These are phyloP conservation scores for Dysphania ambrosioides DNA, from an alignment of 148 eudicot species.

Conservation along the genomic window DNA sequence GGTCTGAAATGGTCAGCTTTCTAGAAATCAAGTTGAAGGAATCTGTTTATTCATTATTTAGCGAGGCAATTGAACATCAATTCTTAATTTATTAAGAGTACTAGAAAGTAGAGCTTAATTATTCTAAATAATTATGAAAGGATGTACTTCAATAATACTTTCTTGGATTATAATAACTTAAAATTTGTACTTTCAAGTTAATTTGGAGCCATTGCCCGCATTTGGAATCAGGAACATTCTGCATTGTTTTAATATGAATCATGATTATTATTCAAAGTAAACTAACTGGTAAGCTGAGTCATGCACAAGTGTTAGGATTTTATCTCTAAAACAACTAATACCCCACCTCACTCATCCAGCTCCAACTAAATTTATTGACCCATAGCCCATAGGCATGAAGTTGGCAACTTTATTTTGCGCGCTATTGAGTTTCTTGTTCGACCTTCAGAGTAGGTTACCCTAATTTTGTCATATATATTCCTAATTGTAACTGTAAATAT, in stretches of 20 bases:
- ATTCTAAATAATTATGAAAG: not conserved
- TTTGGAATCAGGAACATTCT: conserved; percentile 29
- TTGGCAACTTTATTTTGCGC: no score
- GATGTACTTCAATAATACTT: not conserved
- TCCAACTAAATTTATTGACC: no score
- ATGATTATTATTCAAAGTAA: not conserved
- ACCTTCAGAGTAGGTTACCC: no score
- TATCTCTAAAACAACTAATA: no score
- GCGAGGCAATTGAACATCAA: not conserved
- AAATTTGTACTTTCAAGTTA: not conserved
- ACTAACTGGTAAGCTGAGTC: conserved; percentile 1
- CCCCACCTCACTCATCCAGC: no score
- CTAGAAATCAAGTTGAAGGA: conserved; percentile 15
- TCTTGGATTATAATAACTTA: not conserved
- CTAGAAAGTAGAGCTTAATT: conserved; percentile 11
- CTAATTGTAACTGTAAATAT: no score
- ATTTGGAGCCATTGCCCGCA: conserved; percentile 15
- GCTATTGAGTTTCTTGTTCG: no score
- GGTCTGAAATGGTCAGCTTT: conserved; percentile 21
- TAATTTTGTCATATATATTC: no score
- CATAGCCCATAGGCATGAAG: no score
- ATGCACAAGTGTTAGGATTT: conserved; percentile 11
- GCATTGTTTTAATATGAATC: conserved; percentile 4
- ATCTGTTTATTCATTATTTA: conserved; percentile 6
- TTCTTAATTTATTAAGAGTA: conserved; percentile 18